Base-by-base conservation (phyloP, 73 alveolate genomes). In the Paramecium primaurelia region DNA sequence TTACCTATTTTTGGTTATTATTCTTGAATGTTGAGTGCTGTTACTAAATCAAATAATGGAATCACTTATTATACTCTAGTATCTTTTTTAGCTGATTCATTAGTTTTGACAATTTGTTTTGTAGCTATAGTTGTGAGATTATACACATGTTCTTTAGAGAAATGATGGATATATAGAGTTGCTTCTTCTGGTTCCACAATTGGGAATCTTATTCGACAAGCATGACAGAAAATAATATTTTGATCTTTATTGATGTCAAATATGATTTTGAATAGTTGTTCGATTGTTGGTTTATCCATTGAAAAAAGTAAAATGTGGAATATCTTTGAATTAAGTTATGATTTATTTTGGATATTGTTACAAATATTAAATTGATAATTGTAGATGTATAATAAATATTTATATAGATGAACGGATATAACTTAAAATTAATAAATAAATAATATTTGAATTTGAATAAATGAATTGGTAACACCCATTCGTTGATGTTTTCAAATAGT, bases 391-490 rank as follows among this genome's bases (percentile, higher is more conserved):
- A 54, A 54, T 54, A 54, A 54, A 54, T 54, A 54, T 54, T 54
- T 54, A 54, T 54, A 54, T 22, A 54, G 32, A 54, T 22, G 32
- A n/a, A 54, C 32, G 22, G 30, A 54, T 54, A 54, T 54, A 54
- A 54, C 69, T 54, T 54, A 54, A 54, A 54, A n/a, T 54, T 54
- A 49, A 68, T 68, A 68, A 68, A 68, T 34, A 68, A 68, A 32
- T 68, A 32, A 68, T 32, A 32, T 68, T 68, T 68, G 84, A 68
- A 68, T 68, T 68, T 68, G 84, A 64, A 64, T 12, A 73, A 36
- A 80, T 80, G 91, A 42, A 80, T 80, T 89, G 94, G 94, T 89
- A 89, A 84, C 94, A 89, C 51, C 94, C 94, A 25, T 89, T 89
- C 36, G 94, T 89, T 20, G 94, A 89, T 71, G 91, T 89, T 28